A percentile compares a stretch with the other conserved stretches of the same genome.
Conservation (phyloP, 2,329 filamentous ascomycete species). For the Xylaria digitata region DNA sequence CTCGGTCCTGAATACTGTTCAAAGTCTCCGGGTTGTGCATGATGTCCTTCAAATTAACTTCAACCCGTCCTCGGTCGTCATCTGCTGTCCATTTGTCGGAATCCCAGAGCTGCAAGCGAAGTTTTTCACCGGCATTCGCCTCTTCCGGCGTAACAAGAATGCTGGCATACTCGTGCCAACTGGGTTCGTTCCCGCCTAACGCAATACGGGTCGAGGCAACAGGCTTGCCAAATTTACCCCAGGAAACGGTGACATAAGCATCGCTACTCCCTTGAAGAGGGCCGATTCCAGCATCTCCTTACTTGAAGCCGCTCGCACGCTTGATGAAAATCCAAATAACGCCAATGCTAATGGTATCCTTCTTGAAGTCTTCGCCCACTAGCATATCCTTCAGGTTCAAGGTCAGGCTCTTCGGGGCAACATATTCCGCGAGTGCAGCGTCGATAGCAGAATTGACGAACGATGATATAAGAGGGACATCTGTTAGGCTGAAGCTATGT, state of each 20-base stretch:
- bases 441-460: conserved; percentile 81
- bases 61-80: conserved; percentile 79
- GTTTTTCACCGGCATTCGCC: conserved; percentile 75
- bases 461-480: conserved; percentile 77
- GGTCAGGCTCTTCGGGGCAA: conserved; percentile 79
- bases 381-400: conserved; percentile 82
- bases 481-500: conserved; percentile 77
- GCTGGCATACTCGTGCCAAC: conserved; percentile 76
- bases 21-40: conserved; percentile 70
- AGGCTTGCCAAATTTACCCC: conserved; percentile 81
- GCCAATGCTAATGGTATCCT: conserved; percentile 74
- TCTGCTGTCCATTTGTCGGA: conserved; percentile 78
- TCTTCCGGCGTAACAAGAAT: conserved; percentile 78
- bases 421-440: conserved; percentile 78
- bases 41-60: conserved; percentile 72
- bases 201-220: conserved; percentile 75
- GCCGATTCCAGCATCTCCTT: conserved; percentile 73
- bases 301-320: conserved; percentile 75
- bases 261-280: conserved; percentile 73
- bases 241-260: conserved; percentile 77
- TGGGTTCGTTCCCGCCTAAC: conserved; percentile 72
- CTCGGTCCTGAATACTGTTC: conserved; percentile 70
- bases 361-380: conserved; percentile 81
- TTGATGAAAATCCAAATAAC: conserved; percentile 75
- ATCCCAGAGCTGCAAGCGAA: conserved; percentile 80